Conservation (phyloP, 2,329 filamentous ascomycete species). For the Cryphonectria carpinicola region DNA sequence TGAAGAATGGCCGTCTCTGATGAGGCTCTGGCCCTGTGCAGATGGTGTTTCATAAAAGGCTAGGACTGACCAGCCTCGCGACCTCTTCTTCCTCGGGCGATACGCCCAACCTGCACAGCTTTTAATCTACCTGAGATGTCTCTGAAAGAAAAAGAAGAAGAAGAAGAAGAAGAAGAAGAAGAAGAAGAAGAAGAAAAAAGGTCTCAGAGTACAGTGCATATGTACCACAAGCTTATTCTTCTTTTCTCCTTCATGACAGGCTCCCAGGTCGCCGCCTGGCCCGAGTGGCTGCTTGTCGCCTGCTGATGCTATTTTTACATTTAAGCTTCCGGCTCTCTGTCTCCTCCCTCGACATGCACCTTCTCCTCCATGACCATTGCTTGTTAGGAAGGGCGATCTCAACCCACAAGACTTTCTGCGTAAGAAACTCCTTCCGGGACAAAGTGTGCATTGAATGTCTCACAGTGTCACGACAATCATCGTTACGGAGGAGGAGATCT, state of each 20-base stretch:
- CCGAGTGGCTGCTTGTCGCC: background rate
- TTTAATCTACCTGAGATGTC: background rate
- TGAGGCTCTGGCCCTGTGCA: conserved; percentile 2
- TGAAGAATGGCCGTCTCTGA: background rate
- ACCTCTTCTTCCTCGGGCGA: background rate
- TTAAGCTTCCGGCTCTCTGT: conserved; percentile 16
- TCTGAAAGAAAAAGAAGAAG: too few relatives aligned
- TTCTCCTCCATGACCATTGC: background rate
- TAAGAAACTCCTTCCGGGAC: background rate
- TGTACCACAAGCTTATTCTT: background rate
- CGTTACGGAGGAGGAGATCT: background rate
- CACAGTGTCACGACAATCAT: background rate
- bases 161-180: too few relatives aligned
- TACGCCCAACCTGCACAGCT: background rate
- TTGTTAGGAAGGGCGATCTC: background rate
- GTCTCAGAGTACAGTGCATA: background rate
- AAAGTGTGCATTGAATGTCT: background rate
- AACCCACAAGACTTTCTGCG: background rate
- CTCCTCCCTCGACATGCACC: background rate
- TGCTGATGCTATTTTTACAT: conserved; percentile 19
- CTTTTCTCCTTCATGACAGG: background rate
- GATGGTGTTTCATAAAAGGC: conserved; percentile 8
- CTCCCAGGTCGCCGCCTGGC: background rate
- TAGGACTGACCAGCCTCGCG: background rate
- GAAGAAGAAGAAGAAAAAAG: too few relatives aligned